Evolutionary conservation across 2,329 filamentous ascomycete species (phyloP).

Genomic region (Ascochyta pisi): DNA sequence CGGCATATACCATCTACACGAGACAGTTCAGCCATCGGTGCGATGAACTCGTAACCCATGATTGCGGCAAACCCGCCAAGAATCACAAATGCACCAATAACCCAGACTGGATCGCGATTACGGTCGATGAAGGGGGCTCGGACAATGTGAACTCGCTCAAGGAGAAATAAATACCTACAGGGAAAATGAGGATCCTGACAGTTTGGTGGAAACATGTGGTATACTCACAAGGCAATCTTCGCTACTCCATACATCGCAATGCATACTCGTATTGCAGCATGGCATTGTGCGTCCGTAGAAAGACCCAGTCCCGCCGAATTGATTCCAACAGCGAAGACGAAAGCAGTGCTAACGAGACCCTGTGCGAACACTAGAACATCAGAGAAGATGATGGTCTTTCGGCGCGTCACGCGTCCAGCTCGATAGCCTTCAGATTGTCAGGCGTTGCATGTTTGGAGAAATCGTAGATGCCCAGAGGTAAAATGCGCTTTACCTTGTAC

Average conservation of each 20-base stretch:
- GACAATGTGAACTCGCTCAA: conserved; percentile 49
- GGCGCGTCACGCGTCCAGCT: conserved; percentile 24
- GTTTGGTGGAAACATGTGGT: neutral
- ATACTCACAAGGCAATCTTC: conserved; percentile 38
- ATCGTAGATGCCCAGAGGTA: neutral
- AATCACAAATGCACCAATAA: conserved; percentile 30
- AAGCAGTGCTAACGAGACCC: conserved; percentile 27
- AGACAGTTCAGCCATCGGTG: conserved; percentile 37
- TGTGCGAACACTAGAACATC: conserved; percentile 29
- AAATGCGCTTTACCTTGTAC: conserved; percentile 21
- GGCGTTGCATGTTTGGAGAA: neutral
- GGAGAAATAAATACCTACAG: conserved; percentile 45
- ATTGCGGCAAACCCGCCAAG: conserved; percentile 31
- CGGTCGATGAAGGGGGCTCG: conserved; percentile 39
- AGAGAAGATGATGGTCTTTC: conserved; percentile 18
- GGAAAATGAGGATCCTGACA: neutral
- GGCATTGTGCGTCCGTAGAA: conserved; percentile 33
- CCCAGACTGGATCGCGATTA: conserved; percentile 41
- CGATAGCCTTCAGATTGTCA: conserved; percentile 22
- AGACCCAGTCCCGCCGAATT: conserved; percentile 38
- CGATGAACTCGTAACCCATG: conserved; percentile 28
- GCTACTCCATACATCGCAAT: conserved; percentile 44
- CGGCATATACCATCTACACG: conserved; percentile 38
- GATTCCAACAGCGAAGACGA: conserved; percentile 38
- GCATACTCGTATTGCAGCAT: conserved; percentile 45